Evolutionary conservation across 169 alveolate species (phyloP).

Genomic region (Neospora caninum): DNA sequence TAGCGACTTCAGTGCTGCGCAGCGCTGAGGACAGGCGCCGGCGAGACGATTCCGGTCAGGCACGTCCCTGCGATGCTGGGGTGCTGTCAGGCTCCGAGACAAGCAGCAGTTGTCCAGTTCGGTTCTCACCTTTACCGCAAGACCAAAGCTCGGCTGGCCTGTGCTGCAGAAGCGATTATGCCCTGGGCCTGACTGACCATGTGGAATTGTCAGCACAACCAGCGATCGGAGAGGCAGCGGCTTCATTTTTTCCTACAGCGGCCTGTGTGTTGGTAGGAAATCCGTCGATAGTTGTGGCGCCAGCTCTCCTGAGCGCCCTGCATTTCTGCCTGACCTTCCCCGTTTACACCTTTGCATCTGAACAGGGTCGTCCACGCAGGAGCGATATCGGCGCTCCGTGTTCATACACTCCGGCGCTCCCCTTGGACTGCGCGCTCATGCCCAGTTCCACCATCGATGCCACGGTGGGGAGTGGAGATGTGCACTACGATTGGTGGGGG

Average conservation of each 20-base stretch:
- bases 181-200: too few species aligned
- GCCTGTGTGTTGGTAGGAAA: slow-evolving; percentile 35
- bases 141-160: too few species aligned
- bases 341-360: background rate
- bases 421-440: background rate
- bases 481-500: too few species aligned
- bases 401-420: background rate
- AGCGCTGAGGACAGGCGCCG: background rate
- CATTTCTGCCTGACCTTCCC: slow-evolving; percentile 37
- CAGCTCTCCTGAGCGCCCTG: slow-evolving; percentile 30
- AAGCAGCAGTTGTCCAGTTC: too few species aligned
- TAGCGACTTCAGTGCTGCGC: background rate
- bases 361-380: background rate
- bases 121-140: too few species aligned
- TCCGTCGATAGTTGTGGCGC: slow-evolving; percentile 11
- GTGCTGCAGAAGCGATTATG: too few species aligned
- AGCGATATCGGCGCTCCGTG: background rate
- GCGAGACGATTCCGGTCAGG: too few species aligned
- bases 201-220: background rate
- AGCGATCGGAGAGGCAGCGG: background rate
- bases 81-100: too few species aligned
- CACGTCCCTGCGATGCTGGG: too few species aligned
- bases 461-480: background rate
- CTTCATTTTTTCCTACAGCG: slow-evolving; percentile 41
- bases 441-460: background rate